Percentiles rank a stretch among this genome's conserved stretches.
phyloP scores from a whole-genome alignment of 2,329 filamentous ascomycete genomes.

The Dactylonectria estremocensis region DNA sequence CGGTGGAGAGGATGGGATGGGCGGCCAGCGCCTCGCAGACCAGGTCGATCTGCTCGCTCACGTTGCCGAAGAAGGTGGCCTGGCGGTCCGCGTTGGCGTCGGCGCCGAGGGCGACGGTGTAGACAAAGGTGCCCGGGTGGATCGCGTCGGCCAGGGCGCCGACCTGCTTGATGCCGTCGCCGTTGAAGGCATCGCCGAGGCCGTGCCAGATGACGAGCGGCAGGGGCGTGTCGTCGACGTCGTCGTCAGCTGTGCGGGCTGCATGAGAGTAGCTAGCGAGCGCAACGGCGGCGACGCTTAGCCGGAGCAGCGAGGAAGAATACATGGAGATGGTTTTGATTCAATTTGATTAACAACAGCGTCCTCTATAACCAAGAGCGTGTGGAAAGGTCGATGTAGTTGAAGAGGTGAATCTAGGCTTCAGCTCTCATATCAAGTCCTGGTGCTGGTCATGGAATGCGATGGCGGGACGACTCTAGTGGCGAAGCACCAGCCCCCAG shows the following conservation, averaged over 20 bases:
- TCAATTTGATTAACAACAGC: neutral
- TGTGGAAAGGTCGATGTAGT: neutral
- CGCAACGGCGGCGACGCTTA: constrained; percentile 53
- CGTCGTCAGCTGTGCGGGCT: constrained; percentile 49
- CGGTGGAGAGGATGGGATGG: constrained; percentile 85
- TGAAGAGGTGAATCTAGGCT: constrained; percentile 1
- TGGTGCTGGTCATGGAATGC: neutral
- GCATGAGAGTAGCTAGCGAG: constrained; percentile 43
- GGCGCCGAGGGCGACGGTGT: constrained; percentile 81
- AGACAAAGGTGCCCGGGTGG: constrained; percentile 88
- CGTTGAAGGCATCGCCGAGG: constrained; percentile 80
- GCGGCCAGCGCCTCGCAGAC: constrained; percentile 85
- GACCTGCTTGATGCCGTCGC: constrained; percentile 81
- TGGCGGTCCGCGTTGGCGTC: constrained; percentile 79
- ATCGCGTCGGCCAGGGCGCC: constrained; percentile 79
- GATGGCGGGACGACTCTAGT: neutral
- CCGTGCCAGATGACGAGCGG: constrained; percentile 97
- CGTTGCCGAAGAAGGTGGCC: constrained; percentile 92
- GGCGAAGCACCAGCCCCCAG: constrained; percentile 11
- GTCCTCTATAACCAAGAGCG: neutral
- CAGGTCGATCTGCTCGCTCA: constrained; percentile 81
- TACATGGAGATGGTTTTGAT: constrained; percentile 32
- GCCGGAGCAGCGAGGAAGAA: constrained; percentile 36
- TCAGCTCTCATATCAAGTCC: neutral
- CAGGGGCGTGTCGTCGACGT: constrained; percentile 76